phyloP scores from a whole-genome alignment of 2,329 filamentous ascomycete genomes.

The Aspergillus sp. region DNA sequence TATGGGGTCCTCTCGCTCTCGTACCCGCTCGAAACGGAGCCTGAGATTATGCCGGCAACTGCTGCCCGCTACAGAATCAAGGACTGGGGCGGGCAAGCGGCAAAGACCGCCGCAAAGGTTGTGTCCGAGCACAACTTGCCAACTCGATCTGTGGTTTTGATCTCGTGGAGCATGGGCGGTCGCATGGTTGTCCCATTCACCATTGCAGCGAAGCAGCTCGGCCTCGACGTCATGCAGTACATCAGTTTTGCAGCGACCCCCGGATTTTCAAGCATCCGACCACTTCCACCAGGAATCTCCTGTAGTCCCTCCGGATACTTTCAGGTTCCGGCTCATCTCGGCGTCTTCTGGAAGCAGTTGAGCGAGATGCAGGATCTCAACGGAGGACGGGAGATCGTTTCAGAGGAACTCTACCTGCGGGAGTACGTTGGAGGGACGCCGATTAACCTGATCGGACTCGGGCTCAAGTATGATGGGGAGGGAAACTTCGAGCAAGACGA shows the following conservation, averaged over 20 bases:
- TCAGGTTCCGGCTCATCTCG: not conserved
- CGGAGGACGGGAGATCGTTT: not conserved
- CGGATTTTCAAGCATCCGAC: conserved; percentile 19
- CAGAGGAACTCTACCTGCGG: conserved; percentile 14
- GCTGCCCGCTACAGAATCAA: not conserved
- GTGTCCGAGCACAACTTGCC: not conserved
- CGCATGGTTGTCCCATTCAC: conserved; percentile 24
- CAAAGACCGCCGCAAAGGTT: not conserved
- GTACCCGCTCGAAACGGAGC: not conserved
- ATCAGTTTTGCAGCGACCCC: conserved; percentile 23
- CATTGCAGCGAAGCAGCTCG: conserved; percentile 16
- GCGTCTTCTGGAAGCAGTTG: not conserved
- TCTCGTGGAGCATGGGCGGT: conserved; percentile 25
- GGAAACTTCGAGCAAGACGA: conserved; percentile 19
- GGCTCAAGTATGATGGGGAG: conserved; percentile 19
- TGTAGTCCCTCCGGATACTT: not conserved
- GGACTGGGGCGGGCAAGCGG: not conserved
- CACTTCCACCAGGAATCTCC: not conserved
- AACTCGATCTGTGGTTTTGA: conserved; percentile 14
- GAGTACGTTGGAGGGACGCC: conserved; percentile 24
- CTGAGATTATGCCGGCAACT: not conserved
- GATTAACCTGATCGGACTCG: conserved; percentile 19
- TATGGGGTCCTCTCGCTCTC: not conserved
- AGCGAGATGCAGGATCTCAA: not conserved
- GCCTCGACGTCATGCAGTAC: conserved; percentile 19